Conservation (phyloP, 2,329 filamentous ascomycete species). For the Endocalyx cinctus region DNA sequence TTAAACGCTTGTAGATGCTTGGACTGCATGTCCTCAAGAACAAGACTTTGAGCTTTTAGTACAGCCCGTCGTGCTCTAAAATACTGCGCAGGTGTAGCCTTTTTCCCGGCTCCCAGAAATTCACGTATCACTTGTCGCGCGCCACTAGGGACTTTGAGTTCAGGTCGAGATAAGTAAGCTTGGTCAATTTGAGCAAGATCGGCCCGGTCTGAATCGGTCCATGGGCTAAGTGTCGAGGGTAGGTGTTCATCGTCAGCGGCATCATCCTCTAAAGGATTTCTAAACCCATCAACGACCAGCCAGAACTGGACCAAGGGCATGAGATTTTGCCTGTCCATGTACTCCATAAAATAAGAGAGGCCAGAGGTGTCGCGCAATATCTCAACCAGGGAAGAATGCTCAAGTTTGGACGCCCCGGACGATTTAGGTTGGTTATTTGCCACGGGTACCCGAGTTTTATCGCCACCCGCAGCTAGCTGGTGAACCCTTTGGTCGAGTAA, state of each 20-base stretch:
- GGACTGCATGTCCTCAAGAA: slow-evolving; percentile 79
- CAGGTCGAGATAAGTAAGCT: slow-evolving; percentile 76
- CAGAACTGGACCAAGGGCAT: slow-evolving; percentile 96
- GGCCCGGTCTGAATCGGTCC: slow-evolving; percentile 78
- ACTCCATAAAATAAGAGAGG: slow-evolving; percentile 98
- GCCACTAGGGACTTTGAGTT: slow-evolving; percentile 70
- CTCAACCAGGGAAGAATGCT: slow-evolving; percentile 74
- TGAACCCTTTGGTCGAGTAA: slow-evolving; percentile 86
- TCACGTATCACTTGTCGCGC: slow-evolving; percentile 66
- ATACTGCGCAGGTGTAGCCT: slow-evolving; percentile 77
- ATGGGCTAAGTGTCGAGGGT: slow-evolving; percentile 59
- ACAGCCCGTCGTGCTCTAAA: slow-evolving; percentile 77
- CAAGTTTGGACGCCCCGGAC: slow-evolving; percentile 55
- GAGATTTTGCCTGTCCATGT: slow-evolving; percentile 86
- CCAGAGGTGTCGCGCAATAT: slow-evolving; percentile 87
- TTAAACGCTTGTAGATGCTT: slow-evolving; percentile 82
- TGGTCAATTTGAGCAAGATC: slow-evolving; percentile 91
- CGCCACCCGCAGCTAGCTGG: slow-evolving; percentile 67
- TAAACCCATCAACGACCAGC: slow-evolving; percentile 94
- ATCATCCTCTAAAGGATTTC: slow-evolving; percentile 84
- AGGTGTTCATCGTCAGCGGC: slow-evolving; percentile 65
- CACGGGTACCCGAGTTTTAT: slow-evolving; percentile 33
- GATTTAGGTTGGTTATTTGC: slow-evolving; percentile 23
- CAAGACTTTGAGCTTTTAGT: slow-evolving; percentile 73
- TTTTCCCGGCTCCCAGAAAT: slow-evolving; percentile 74